Conservation (phyloP, 495 filamentous ascomycete species). For the Cladorrhinum samala region DNA sequence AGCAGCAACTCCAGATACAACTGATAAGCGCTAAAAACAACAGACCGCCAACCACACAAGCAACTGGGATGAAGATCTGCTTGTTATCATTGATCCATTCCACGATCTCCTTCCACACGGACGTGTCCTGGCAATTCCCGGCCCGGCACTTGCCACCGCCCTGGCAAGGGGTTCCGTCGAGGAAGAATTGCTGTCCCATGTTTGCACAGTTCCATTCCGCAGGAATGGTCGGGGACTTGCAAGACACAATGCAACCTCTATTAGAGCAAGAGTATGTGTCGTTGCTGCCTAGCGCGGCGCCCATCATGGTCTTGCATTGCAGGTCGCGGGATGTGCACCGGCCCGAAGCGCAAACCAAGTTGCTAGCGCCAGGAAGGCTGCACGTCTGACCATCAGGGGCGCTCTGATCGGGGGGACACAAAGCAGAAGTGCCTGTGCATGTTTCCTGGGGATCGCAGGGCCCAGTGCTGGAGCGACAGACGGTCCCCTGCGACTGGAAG, state of each 20-base stretch:
- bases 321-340: slow-evolving; percentile 90
- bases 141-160: slow-evolving; percentile 74
- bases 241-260: slow-evolving; percentile 67
- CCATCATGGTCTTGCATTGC: slow-evolving; percentile 86
- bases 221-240: slow-evolving; percentile 65
- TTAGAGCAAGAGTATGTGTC: slow-evolving; percentile 76
- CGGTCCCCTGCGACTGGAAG: slow-evolving; percentile 54
- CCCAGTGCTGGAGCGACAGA: slow-evolving; percentile 76
- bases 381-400: slow-evolving; percentile 64
- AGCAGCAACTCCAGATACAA: slow-evolving; percentile 53
- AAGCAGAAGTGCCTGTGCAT: slow-evolving; percentile 66
- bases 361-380: slow-evolving; percentile 44
- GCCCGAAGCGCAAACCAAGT: slow-evolving; percentile 78
- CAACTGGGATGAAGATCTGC: slow-evolving; percentile 70
- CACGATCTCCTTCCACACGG: slow-evolving; percentile 52
- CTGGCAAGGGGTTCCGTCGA: slow-evolving; percentile 85
- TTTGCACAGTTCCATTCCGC: slow-evolving; percentile 58
- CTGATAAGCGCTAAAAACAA: slow-evolving; percentile 55
- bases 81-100: slow-evolving; percentile 67
- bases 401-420: slow-evolving; percentile 67
- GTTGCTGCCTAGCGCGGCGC: slow-evolving; percentile 65
- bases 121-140: slow-evolving; percentile 62
- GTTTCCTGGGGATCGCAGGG: slow-evolving; percentile 77
- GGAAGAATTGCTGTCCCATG: slow-evolving; percentile 77
- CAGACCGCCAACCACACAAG: slow-evolving; percentile 58